Base-by-base conservation (phyloP, 495 filamentous ascomycete species). In the Margaritispora aquatica region DNA sequence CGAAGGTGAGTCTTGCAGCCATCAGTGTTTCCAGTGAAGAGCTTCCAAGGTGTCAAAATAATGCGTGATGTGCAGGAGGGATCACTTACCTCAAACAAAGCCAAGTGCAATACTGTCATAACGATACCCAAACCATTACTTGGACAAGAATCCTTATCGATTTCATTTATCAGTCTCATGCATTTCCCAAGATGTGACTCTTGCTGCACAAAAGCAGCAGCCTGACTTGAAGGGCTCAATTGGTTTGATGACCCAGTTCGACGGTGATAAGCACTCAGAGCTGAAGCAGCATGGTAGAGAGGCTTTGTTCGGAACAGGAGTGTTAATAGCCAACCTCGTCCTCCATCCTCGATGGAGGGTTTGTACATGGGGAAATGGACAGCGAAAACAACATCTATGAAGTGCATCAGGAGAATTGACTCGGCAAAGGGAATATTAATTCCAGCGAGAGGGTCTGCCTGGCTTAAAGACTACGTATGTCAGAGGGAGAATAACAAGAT, bases 181-280 rank as follows among this genome's bases (percentile, higher is more conserved):
- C 74, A 73, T 24, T 65, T 68, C 61, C 72, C 70, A 52, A 80
- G 63, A 55, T 74, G 71, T 20, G 65, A 54, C 41, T 71, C 47
- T 75, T 63, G 26, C 67, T 70, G 56, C 70, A 74, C 54, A 74
- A 72, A 23, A 55, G 58, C 46, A 76, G 72, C 46, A 76, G 65
- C 47, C 63, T 62, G 65, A 71, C 34, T 62, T 52, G 38, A 23
- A 34, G n/a, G 52, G 23, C 26, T 23, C 26, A 13, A 2, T 13
- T 58, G 1, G 13, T 19, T 23, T 19, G 52, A 29, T 1, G 55
- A 0, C 1, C 21, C 23, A 1, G 20, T 55, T 13, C 55, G 59
- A 10, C 21, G 41, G 24, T 59, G 55, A 29, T 58, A 55, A 2
- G 55, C 36, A 2, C 50, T 44, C 9, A 59, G 5, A 27, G 55